Conservation (phyloP, 2,329 filamentous ascomycete species). For the Penicillium griseofulvum region DNA sequence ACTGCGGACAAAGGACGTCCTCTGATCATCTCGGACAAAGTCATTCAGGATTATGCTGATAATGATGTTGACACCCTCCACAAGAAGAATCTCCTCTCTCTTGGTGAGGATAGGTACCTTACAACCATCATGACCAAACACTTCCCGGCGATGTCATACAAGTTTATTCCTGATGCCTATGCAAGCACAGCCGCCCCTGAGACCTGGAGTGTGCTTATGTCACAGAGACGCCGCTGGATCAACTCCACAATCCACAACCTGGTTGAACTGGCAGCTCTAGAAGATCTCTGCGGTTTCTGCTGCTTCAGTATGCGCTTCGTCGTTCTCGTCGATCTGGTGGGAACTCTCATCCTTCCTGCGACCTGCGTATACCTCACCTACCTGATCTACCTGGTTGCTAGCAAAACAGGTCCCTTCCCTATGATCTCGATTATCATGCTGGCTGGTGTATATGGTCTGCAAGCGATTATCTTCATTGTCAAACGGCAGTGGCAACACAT, state of each 20-base stretch:
- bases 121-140: slow-evolving; percentile 98
- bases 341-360: slow-evolving; percentile 87
- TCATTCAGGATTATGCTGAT: slow-evolving; percentile 85
- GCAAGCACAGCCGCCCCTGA: slow-evolving; percentile 92
- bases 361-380: slow-evolving; percentile 85
- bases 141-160: slow-evolving; percentile 93
- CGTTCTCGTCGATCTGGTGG: slow-evolving; percentile 89
- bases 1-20: slow-evolving; percentile 93
- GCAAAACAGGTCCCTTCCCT: slow-evolving; percentile 71
- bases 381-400: slow-evolving; percentile 76
- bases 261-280: slow-evolving; percentile 81
- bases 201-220: slow-evolving; percentile 88
- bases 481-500: slow-evolving; percentile 98
- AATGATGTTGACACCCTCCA: slow-evolving; percentile 91
- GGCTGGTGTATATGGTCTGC: slow-evolving; percentile 88
- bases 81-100: slow-evolving; percentile 86
- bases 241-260: slow-evolving; percentile 98
- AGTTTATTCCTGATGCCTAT: slow-evolving; percentile 90
- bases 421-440: slow-evolving; percentile 85
- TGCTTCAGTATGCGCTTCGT: slow-evolving; percentile 98
- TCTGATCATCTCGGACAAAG: slow-evolving; percentile 83
- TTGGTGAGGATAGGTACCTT: slow-evolving; percentile 95
- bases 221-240: slow-evolving; percentile 98
- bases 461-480: slow-evolving; percentile 92
- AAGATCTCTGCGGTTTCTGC: slow-evolving; percentile 97